Evolutionary conservation across 2,329 filamentous ascomycete genomes (phyloP).

Genomic region (Hirsutella rhossiliensis): DNA sequence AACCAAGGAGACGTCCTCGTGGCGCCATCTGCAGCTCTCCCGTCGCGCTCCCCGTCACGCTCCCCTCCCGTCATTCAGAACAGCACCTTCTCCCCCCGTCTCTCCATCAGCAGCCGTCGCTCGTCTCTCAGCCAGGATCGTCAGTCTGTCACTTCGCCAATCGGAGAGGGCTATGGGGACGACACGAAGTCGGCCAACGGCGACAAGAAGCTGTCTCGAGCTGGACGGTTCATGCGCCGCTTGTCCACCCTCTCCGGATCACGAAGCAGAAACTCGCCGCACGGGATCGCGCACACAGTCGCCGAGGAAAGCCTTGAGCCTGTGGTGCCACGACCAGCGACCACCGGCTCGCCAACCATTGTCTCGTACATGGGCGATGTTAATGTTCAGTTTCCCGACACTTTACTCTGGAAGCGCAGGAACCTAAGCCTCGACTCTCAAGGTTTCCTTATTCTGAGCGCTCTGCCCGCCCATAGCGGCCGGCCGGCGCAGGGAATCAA

Average conservation of each 20-base stretch:
- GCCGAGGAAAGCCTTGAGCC: slow-evolving; percentile 31
- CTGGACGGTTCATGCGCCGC: slow-evolving; percentile 46
- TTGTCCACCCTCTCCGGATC: slow-evolving; percentile 40
- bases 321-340: slow-evolving; percentile 11
- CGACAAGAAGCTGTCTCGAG: slow-evolving; percentile 38
- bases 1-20: slow-evolving; percentile 29
- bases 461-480: slow-evolving; percentile 42
- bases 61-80: slow-evolving; percentile 34
- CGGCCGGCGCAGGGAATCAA: slow-evolving; percentile 41
- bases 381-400: slow-evolving; percentile 95
- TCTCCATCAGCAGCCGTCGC: slow-evolving; percentile 51
- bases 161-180: slow-evolving; percentile 33
- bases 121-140: slow-evolving; percentile 38
- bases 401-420: slow-evolving; percentile 88
- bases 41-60: slow-evolving; percentile 32
- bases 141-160: slow-evolving; percentile 24
- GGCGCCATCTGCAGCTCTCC: slow-evolving; percentile 8
- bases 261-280: slow-evolving; percentile 30
- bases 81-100: slow-evolving; percentile 37
- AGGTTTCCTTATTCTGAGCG: slow-evolving; percentile 70
- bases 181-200: slow-evolving; percentile 28
- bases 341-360: slow-evolving; percentile 25
- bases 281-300: slow-evolving; percentile 36
- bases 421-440: slow-evolving; percentile 75
- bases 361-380: slow-evolving; percentile 73